These are phyloP conservation scores for Fusarium dlaminii DNA, from an alignment of 2,329 filamentous ascomycete genomes.

Conservation along the genomic window DNA sequence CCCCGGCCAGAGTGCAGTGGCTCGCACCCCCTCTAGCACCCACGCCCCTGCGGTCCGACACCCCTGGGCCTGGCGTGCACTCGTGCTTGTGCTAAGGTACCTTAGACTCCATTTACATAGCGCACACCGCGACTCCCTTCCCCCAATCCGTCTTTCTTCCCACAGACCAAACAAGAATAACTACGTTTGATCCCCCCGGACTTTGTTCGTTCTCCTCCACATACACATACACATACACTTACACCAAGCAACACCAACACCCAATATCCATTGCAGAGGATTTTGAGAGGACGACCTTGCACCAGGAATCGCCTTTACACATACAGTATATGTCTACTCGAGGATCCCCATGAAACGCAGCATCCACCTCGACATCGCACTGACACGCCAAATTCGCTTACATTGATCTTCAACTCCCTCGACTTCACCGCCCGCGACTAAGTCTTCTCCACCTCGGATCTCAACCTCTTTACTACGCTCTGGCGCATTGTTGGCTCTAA, in stretches of 20 bases:
- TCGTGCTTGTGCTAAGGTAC: slow-evolving; percentile 28
- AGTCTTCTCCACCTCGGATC: slow-evolving; percentile 3
- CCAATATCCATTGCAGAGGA: slow-evolving; percentile 21
- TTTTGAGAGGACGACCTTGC: slow-evolving; percentile 17
- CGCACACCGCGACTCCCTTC: slow-evolving; percentile 44
- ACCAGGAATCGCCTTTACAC: slow-evolving; percentile 22
- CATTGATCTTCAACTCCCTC: slow-evolving; percentile 22
- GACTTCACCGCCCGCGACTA: slow-evolving; percentile 8
- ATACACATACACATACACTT: slow-evolving; percentile 40
- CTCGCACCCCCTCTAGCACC: background rate
- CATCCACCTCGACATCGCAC: slow-evolving; percentile 34
- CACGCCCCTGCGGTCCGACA: slow-evolving; percentile 23
- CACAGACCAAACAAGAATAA: slow-evolving; percentile 44
- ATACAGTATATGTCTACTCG: slow-evolving; percentile 35
- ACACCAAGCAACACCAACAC: slow-evolving; percentile 23
- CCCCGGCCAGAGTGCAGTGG: background rate
- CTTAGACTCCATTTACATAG: slow-evolving; percentile 37
- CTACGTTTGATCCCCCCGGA: slow-evolving; percentile 43
- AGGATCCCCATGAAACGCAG: slow-evolving; percentile 38
- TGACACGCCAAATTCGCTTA: slow-evolving; percentile 27
- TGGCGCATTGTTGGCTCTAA: slow-evolving; percentile 35
- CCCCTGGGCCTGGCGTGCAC: slow-evolving; percentile 26
- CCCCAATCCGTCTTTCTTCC: slow-evolving; percentile 42
- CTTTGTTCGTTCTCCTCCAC: slow-evolving; percentile 37
- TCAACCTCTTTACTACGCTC: slow-evolving; percentile 11